Evolutionary conservation across 2,329 filamentous ascomycete genomes (phyloP), one percentile per base, ranked within the genome.

Genomic region (Tolypocladium sp.): DNA sequence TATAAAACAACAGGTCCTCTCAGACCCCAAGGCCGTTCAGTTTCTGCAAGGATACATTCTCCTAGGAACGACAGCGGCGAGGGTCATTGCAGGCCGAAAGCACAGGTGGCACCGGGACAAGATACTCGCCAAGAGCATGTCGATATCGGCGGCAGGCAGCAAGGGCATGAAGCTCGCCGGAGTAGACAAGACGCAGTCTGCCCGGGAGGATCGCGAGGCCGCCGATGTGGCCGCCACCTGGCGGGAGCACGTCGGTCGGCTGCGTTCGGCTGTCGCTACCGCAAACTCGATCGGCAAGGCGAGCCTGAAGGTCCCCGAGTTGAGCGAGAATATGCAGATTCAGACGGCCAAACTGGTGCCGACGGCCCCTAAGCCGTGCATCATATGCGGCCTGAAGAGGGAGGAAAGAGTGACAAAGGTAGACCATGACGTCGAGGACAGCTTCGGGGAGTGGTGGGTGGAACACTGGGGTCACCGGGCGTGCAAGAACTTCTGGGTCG

Each of bases 381-480:
- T 92, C 56, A 77, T 97, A 38, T 97, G 93, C 72, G 93, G 93
- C 0, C 74, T 97, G 63, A 94, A 90, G 75, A 80, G 93, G 63
- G 91, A 96, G 46, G 93, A 97, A 75, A 82, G 93, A 56, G 79
- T 97, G 13, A 73, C 77, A 25, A 91, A 87, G 68, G 82, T 94
- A 40, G 92, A 96, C 68, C 77, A 86, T 57, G 81, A 87, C 33
- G 85, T 95, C 10, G 87, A 93, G 67, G 93, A 97, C 72, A 92
- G 89, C 71, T 97, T 97, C 77, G 92, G 91, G 15, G 93, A 97
- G 76, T 97, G 92, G 91, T 97, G 93, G 93, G 79, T 89, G 49
- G 92, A 97, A 53, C 88, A 93, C 71, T 92, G 91, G 88, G 91
- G 88, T 0, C 89, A 92, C 73, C 78, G 84, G 62, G 83, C 84